Conservation (phyloP, 495 filamentous ascomycete genomes). For the Penicillium riverlandense region DNA sequence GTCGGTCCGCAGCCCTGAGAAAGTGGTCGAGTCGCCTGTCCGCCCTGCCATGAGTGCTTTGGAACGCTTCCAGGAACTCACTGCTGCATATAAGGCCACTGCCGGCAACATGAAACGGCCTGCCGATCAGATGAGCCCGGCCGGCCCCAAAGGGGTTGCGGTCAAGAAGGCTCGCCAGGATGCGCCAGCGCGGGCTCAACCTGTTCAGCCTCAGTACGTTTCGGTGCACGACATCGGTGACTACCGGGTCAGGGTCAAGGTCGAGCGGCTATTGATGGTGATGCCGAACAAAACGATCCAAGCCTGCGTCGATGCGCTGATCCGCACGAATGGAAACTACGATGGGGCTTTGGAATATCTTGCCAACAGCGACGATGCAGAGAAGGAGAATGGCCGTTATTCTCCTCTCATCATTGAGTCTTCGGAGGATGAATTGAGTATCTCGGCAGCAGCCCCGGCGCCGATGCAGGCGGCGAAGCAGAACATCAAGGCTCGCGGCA, state of each 20-base stretch:
- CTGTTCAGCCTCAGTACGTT: constrained; percentile 25
- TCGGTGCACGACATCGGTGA: constrained; percentile 51
- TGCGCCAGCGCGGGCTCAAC: constrained; percentile 50
- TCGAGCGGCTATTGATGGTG: constrained; percentile 48
- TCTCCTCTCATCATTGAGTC: constrained; percentile 12
- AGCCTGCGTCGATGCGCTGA: constrained; percentile 45
- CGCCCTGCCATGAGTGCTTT: constrained; percentile 13
- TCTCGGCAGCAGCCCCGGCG: constrained; percentile 7
- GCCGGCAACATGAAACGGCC: constrained; percentile 30
- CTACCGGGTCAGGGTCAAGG: constrained; percentile 41
- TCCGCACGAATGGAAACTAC: constrained; percentile 45
- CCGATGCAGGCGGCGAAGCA: constrained; percentile 37
- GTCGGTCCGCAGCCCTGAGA: constrained; percentile 27
- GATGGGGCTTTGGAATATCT: constrained; percentile 53
- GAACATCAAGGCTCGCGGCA: constrained; percentile 50
- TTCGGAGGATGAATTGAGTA: constrained; percentile 35
- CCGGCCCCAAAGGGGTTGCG: constrained; percentile 26
- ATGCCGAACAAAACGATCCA: constrained; percentile 44
- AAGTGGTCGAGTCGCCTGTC: constrained; percentile 31
- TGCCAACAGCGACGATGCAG: constrained; percentile 14
- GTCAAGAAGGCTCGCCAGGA: constrained; percentile 38
- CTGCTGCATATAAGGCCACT: constrained; percentile 38
- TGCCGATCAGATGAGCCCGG: constrained; percentile 38
- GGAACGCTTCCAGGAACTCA: constrained; percentile 44
- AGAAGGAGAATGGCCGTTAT: background rate